Evolutionary conservation across 495 filamentous ascomycete species (phyloP), one percentile per base, ranked within the genome.

Genomic region (Aspergillus mulundensis): DNA sequence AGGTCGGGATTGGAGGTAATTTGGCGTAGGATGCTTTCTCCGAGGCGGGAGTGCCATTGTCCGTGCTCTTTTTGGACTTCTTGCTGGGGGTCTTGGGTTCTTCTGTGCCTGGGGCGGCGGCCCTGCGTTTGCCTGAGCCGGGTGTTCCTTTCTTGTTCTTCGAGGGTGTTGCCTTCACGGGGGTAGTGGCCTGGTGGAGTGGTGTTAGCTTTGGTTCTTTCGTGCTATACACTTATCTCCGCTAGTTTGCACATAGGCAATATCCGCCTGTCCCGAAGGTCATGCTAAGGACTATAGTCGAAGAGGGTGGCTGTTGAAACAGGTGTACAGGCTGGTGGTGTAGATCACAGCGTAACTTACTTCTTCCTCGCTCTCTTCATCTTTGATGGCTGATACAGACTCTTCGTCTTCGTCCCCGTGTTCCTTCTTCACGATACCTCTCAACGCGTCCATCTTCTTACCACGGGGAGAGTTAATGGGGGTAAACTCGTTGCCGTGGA

Each of bases 1-100:
- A 46, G 24, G 63, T 59, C 0, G 63, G 63, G 59, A 66, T 64
- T 0, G 61, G 39, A 8, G 34, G 28, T 47, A 28, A 48, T 19
- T 12, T 53, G 43, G 43, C 25, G 15, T 53, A 34, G 32, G 3
- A 8, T 53, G 38, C 30, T 30, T 21, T 19, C 8, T 25, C 16
- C 19, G 43, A 18, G 5, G 21, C 7, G 5, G 7, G 3, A 15
- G 43, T n/a, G 23, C 14, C 21, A 46, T 23, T 46, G 7, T 38
- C 44, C 20, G 34, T 41, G 32, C 14, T 23, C 6, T 47, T 40
- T 14, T 48, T 47, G 34, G 49, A 1, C 11, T 48, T 56, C 15
- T 56, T 53, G 36, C 23, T 50, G 1, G 54, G 51, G 4, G 53
- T 40, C n/a, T 16, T 48, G 8, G 28, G 25, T 8, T 28, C 25